Conservation (phyloP, 306 rosid genomes). For the Pueraria montana region DNA sequence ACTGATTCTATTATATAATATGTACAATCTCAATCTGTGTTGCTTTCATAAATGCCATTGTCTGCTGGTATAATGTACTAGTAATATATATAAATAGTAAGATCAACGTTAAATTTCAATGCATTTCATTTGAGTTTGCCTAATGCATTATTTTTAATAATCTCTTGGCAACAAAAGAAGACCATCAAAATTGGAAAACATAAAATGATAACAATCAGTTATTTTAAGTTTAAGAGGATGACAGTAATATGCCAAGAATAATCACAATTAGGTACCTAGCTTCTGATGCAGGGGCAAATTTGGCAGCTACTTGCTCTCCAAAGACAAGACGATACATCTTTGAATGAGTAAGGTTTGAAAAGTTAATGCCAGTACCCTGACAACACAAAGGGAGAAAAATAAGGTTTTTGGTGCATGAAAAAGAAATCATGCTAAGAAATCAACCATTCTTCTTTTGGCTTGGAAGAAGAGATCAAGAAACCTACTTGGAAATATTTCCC, state of each 20-base stretch:
- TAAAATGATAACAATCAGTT: background rate
- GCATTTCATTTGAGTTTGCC: conserved; percentile 1
- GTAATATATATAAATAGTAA: background rate
- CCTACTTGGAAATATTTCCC: conserved; percentile 68
- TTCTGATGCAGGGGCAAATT: conserved; percentile 77
- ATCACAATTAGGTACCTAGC: conserved; percentile 73
- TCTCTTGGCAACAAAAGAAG: conserved; percentile 4
- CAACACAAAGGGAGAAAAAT: conserved; percentile 4
- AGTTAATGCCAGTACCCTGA: conserved; percentile 82
- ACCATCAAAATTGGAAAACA: background rate
- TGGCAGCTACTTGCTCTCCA: conserved; percentile 73
- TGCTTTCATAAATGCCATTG: background rate
- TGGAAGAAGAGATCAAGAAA: conserved; percentile 28
- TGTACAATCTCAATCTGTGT: conserved; percentile 8
- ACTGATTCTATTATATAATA: background rate
- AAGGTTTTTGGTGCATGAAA: background rate
- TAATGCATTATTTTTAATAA: background rate
- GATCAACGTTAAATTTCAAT: background rate
- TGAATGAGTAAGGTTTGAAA: conserved; percentile 73
- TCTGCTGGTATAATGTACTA: background rate
- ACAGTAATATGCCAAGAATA: background rate
- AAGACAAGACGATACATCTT: conserved; percentile 74
- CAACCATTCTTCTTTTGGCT: background rate
- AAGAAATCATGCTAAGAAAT: conserved; percentile 12
- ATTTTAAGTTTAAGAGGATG: background rate